Base-by-base conservation (phyloP, 2,329 filamentous ascomycete genomes). In the Emmonsiellopsis sp. region DNA sequence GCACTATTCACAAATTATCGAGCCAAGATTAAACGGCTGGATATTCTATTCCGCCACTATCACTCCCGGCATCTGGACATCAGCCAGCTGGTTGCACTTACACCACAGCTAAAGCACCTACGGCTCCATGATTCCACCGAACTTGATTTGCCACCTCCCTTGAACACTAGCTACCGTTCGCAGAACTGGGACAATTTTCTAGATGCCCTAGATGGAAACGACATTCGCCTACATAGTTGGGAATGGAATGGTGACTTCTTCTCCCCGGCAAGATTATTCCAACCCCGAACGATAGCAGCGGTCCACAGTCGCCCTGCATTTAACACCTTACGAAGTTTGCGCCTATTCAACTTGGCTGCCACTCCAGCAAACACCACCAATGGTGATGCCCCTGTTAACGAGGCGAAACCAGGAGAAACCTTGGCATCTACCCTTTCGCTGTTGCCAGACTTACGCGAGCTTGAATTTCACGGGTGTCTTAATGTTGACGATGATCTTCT, bases 381-480 rank as follows among this genome's bases (percentile, higher is more conserved):
- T 53, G 5, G 15, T 8, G 13, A 50, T 26, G 34, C 59, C 16
- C 47, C 57, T 2, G 57, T 59, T 13, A 62, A 61, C 42, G 16
- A 49, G 34, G 7, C 34, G 4, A 49, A 49, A 50, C n/a, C 53
- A 38, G 16, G 54, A 58, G 11, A 37, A 43, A 52, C 58, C 60
- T 72, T 65, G 55, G 75, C 72, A 0, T 71, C 78, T 20, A 77
- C 81, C 0, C 67, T 80, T 13, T 73, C 76, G 11, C 74, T 78
- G 30, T 76, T 96, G 7, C 79, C 83, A 0, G 70, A 78, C 1
- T 74, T 97, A 6, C 78, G 78, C 52, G 79, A 84, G 52, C 72
- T 96, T 9, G 76, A 83, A 1, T 84, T 96, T 59, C 83, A 91
- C 63, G 85, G 85, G 7, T 94, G 85, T 43, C 85, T 83, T 2